These are phyloP conservation scores for Cicer chorassanicum DNA, from an alignment of 306 rosid species.

Conservation along the genomic window DNA sequence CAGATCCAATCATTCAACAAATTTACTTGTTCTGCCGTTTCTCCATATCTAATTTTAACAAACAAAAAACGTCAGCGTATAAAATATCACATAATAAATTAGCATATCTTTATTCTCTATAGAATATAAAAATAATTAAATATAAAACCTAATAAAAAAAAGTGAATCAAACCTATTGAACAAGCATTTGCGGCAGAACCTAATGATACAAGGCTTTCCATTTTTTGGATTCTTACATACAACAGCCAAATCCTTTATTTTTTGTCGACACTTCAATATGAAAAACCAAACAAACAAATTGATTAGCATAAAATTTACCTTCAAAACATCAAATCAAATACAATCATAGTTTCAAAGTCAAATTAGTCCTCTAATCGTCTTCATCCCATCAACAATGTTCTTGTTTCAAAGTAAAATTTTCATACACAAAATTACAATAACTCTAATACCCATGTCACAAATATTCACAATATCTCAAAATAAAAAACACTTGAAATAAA, in stretches of 20 bases:
- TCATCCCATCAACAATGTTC: too few species aligned
- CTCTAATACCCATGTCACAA: too few species aligned
- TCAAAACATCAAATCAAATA: neutral
- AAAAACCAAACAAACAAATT: constrained; percentile 18
- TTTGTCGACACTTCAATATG: constrained; percentile 72
- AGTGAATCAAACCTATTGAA: constrained; percentile 62
- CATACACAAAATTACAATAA: too few species aligned
- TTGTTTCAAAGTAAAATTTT: too few species aligned
- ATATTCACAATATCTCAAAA: too few species aligned
- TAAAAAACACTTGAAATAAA: too few species aligned
- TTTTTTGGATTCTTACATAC: constrained; percentile 54
- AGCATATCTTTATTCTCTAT: neutral
- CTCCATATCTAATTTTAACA: constrained; percentile 67
- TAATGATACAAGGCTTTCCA: constrained; percentile 54
- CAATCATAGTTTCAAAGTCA: neutral
- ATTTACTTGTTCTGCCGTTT: constrained; percentile 57
- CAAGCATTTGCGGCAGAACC: constrained; percentile 69
- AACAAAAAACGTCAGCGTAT: neutral
- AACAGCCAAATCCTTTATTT: constrained; percentile 60
- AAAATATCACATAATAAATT: constrained; percentile 12
- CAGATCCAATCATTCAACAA: constrained; percentile 61
- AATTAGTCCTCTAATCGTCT: neutral
- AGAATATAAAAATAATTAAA: neutral
- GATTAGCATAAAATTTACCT: neutral
- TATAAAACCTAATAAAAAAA: neutral